Evolutionary conservation across 2,329 filamentous ascomycete genomes (phyloP), one percentile per base, ranked within the genome.

Genomic region (Diaporthe aspalathi): DNA sequence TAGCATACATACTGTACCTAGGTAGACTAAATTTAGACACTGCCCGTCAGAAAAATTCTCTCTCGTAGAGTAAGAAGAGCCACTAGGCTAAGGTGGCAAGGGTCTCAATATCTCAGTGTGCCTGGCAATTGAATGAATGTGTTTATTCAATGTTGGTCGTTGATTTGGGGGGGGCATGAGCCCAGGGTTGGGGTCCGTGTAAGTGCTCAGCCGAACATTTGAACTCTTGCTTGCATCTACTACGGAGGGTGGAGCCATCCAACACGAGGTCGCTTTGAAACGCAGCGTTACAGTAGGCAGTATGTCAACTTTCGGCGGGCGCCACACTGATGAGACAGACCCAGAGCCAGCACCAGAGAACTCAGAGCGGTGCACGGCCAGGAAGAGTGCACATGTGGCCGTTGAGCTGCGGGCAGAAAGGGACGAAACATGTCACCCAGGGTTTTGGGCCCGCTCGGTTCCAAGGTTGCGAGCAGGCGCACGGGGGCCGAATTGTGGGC

Each of bases 341-440:
- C 27, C 35, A 54, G 40, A 54, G 17, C 20, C 16, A 40, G 49
- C 47, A 47, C 49, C 50, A 45, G 9, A 29, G 4, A 5, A 3
- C n/a, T 22, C 11, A 2, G 32, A 35, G 35, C 35, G 12, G 35
- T 38, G 32, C 17, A 56, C 29, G 38, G 11, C 53, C 53, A 56
- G 53, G 24, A 7, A 53, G 9, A 54, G 11, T 32, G n/a, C n/a
- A n/a, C n/a, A n/a, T n/a, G n/a, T n/a, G 38, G 40, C 50, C 65
- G 57, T 63, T 63, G 57, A 24, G 20, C 32, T 63, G 57, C 57
- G 57, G 57, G 57, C 57, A 63, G 43, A 63, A 49, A 63, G 57
- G 43, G 57, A 63, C 57, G 57, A 63, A 63, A 63, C 57, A 63
- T 63, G 57, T 63, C 57, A 63, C 43, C 57, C 57, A 49, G 43